Base-by-base conservation (phyloP, 352 stramenopile species). In the Phytophthora aleatoria region DNA sequence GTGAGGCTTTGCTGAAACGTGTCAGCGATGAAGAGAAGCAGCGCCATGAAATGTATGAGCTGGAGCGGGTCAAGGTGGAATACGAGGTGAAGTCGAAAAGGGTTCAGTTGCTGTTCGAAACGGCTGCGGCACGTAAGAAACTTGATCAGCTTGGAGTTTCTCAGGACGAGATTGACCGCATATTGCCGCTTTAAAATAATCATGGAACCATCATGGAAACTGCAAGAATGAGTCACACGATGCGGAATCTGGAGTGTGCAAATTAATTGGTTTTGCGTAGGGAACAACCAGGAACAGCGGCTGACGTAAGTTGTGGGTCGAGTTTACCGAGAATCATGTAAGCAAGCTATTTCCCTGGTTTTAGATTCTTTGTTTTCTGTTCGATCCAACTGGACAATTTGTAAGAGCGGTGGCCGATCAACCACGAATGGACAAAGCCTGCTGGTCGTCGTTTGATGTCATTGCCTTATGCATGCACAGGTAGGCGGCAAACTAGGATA, bases 101-200 rank as follows among this genome's bases (percentile, higher is more conserved):
- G 27, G 42, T 85, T 45, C 73, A 85, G 38, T 42, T 82, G 39
- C 61, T 81, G 56, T 77, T 73, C 16, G 76, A 85, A 50, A 85
- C 81, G 31, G 69, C 68, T 51, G 64, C 77, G 36, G 76, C 73
- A 12, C 70, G 76, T 9, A 77, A 82, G 64, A 79, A 77, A 38
- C 60, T 85, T 33, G 57, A 79, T 20, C 74, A 80, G 31, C 69
- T 79, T 26, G 77, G 77, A n/a, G 65, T 85, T 41, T 55, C 74
- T 13, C 53, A 66, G 27, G 65, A 57, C 44, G 71, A 85, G 26
- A 71, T 85, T 28, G 54, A 83, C 52, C 64, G 70, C 31, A 70
- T 83, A 33, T 57, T 85, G 44, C 77, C 77, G 15, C 42, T 78
- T 35, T 75, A 45, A 75, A 20, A 50, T 20, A 50, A 20, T 20